Percentiles rank a stretch among this genome's conserved stretches.
These are phyloP conservation scores for Sporothrix luriei DNA, from an alignment of 2,329 filamentous ascomycete species.

Conservation along the genomic window DNA sequence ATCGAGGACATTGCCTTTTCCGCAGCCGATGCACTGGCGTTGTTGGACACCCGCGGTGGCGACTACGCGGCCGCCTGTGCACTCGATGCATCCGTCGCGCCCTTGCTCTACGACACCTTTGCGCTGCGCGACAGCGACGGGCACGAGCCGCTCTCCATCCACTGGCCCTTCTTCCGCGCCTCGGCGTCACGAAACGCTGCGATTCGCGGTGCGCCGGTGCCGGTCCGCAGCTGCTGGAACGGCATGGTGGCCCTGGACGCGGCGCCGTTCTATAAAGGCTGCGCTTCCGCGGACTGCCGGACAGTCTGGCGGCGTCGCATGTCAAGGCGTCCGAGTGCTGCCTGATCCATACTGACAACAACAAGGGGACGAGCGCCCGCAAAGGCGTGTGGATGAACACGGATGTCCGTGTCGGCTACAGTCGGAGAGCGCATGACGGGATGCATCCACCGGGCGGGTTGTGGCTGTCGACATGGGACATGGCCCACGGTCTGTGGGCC, in stretches of 20 bases:
- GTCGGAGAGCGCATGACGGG: too few relatives aligned
- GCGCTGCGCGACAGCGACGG: constrained; percentile 2
- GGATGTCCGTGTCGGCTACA: background rate
- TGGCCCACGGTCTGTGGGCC: background rate
- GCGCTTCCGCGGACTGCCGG: background rate
- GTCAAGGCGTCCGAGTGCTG: constrained; percentile 12
- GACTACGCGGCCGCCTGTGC: background rate
- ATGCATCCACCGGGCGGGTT: background rate
- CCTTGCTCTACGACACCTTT: constrained; percentile 9
- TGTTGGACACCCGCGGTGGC: background rate
- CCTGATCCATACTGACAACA: constrained; percentile 1
- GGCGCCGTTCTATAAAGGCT: background rate
- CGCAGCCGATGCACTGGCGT: background rate
- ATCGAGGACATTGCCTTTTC: background rate
- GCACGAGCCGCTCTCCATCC: background rate
- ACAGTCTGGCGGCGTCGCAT: background rate
- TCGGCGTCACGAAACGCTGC: background rate
- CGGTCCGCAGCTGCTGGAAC: constrained; percentile 16
- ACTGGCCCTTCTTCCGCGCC: background rate
- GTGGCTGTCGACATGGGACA: background rate
- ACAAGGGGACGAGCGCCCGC: background rate
- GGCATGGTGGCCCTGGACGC: constrained; percentile 20
- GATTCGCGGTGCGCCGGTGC: background rate
- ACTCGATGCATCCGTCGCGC: background rate
- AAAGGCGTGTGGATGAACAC: constrained; percentile 21